phyloP scores from a whole-genome alignment of 2,329 filamentous ascomycete genomes.

The Fusarium sp. region DNA sequence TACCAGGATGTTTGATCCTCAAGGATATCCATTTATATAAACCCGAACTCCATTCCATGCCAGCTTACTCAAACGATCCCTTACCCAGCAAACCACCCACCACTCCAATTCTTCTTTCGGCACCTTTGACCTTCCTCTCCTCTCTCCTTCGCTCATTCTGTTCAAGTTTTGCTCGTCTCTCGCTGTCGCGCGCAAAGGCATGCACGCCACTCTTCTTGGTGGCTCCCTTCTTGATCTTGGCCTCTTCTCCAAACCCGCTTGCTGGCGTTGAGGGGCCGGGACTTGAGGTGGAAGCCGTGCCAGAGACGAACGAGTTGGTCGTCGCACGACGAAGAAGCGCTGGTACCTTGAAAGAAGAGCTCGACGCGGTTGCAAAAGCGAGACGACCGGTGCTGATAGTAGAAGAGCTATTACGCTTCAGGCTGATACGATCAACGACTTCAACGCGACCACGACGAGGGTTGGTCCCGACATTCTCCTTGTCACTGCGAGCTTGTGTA shows the following conservation, averaged over 20 bases:
- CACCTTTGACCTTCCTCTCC: conserved; percentile 68
- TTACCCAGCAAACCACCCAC: conserved; percentile 70
- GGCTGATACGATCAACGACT: conserved; percentile 79
- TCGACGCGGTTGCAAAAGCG: conserved; percentile 66
- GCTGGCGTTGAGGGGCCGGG: conserved; percentile 52
- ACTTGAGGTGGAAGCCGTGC: conserved; percentile 50
- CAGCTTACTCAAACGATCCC: conserved; percentile 58
- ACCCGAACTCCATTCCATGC: conserved; percentile 26
- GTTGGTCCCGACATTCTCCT: conserved; percentile 62
- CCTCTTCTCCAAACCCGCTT: conserved; percentile 61
- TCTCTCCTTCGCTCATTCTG: conserved; percentile 70
- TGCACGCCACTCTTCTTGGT: conserved; percentile 71
- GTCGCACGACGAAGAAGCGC: conserved; percentile 79
- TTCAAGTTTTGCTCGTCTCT: conserved; percentile 65
- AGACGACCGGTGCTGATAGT: conserved; percentile 56
- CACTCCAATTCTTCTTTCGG: conserved; percentile 66
- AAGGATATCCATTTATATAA: conserved; percentile 5
- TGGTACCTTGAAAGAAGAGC: conserved; percentile 73
- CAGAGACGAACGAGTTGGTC: conserved; percentile 68
- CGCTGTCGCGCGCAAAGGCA: conserved; percentile 70
- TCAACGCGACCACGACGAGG: conserved; percentile 54
- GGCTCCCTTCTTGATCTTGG: conserved; percentile 70
- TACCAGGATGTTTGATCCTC: conserved; percentile 12
- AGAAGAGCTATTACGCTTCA: conserved; percentile 69
- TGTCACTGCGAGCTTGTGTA: conserved; percentile 54